Evolutionary conservation across 805 yeast genomes (phyloP), one percentile per base, ranked within the genome.

Genomic region (Pachysolen tannophilus): DNA sequence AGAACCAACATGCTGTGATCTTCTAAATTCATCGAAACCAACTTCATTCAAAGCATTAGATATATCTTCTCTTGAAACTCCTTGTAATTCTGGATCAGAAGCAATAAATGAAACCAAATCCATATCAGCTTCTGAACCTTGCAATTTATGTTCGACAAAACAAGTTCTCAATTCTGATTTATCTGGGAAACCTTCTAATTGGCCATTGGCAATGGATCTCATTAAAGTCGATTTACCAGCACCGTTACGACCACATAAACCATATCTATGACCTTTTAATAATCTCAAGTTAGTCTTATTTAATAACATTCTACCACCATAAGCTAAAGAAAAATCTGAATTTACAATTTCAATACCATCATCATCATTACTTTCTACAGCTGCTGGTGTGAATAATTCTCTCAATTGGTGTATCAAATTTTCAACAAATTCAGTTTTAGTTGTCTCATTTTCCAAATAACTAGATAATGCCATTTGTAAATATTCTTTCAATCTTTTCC

Each of bases 161-260:
- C 97, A 87, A 20, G 97, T 90, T 58, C 83, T 78, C 44, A 92
- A 66, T 53, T 80, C 81, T 37, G 82, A 75, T 51, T 86, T 79
- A 48, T 84, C 82, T 29, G 98, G 98, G 78, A 92, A 90, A 4
- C 97, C 97, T 64, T 90, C 97, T 44, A 90, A 70, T 64, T 90
- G 95, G 39, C 97, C 97, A 53, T 86, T 85, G 37, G 95, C 86
- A 51, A 90, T 92, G 20, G 97, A 81, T 60, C 97, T 77, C 97
- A 90, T 87, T 51, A 90, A 69, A 11, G 98, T 90, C 10, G 97
- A 87, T 62, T 90, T 90, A 67, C 98, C 98, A 41, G 96, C 97
- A 72, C 98, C 98, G 57, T 90, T 90, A 64, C 97, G 73, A 56
- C 98, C 98, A 70, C 96, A 86, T 42, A 90, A 72, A 68, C 98